A percentile compares a stretch with the other conserved stretches of the same genome.
Evolutionary conservation across 179 eudicot species (phyloP).

Genomic region (Nepenthes alata): DNA sequence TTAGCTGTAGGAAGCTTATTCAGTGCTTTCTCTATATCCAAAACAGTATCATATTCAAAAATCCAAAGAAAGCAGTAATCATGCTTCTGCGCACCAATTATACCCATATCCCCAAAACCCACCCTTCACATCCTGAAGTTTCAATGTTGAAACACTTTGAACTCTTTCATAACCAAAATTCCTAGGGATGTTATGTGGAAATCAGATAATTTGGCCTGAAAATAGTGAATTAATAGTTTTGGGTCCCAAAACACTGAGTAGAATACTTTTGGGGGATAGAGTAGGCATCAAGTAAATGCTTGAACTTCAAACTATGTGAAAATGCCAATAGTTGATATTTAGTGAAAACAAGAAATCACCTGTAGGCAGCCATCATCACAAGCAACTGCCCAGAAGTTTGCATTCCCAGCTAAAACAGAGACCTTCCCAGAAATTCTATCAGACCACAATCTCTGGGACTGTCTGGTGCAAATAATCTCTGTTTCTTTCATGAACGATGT

Average conservation of each 20-base stretch:
- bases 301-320: not conserved
- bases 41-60: too few relatives aligned
- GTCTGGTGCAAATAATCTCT: slow-evolving; percentile 72
- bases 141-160: too few relatives aligned
- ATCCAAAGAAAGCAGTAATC: too few relatives aligned
- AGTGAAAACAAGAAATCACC: slow-evolving; percentile 24
- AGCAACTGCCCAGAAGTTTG: slow-evolving; percentile 92
- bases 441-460: slow-evolving; percentile 70
- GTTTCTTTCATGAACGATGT: slow-evolving; percentile 69
- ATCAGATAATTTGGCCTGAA: too few relatives aligned
- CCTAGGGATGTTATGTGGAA: too few relatives aligned
- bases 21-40: too few relatives aligned
- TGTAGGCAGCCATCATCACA: slow-evolving; percentile 92
- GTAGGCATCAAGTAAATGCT: not conserved
- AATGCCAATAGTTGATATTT: not conserved
- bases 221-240: too few relatives aligned
- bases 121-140: too few relatives aligned
- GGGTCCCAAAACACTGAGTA: not conserved
- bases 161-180: too few relatives aligned
- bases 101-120: too few relatives aligned
- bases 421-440: slow-evolving; percentile 85
- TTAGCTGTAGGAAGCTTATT: too few relatives aligned
- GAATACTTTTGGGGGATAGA: not conserved
- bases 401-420: slow-evolving; percentile 91
- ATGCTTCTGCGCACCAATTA: too few relatives aligned